Base-by-base conservation (phyloP, 305 asterid genomes). In the Withania somnifera region DNA sequence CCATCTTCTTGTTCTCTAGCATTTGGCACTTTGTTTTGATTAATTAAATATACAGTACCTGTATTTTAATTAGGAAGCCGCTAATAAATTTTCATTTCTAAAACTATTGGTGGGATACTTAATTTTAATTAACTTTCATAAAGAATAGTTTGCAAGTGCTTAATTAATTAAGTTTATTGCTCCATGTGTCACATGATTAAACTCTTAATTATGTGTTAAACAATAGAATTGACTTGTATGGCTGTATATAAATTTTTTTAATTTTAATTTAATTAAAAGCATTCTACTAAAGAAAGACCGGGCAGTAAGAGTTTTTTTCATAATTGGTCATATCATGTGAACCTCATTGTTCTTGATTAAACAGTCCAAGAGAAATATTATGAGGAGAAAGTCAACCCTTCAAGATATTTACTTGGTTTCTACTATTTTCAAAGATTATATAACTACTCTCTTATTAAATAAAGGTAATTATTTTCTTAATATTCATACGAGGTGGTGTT, bases 11-110 rank as follows among this genome's bases (percentile, higher is more conserved):
- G 89, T 77, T 56, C 61, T 67, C 13, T 78, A 58, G 77, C 73
- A 85, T 86, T 88, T 86, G 92, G 84, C 84, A 80, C 22, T 52
- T 2, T 52, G 0, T 52, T 47, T 40, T 82, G 51, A 54, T n/a
- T 57, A 47, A 36, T 36, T 36, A 36, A 6, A n/a, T 56, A 81
- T 64, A 78, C 7, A 20, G 84, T 84, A 79, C 85, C 79, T 81
- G 63, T 78, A 80, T 79, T 86, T 64, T 77, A 38, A 13, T 30
- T 10, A 32, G 51, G 19, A 51, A n/a, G 53, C 7, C 20, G 66
- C 6, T 51, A 77, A 77, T 10, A 22, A 45, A 38, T 71, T 38
- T 17, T 51, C 61, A 32, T 30, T 20, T 56, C 7, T 20, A 32
- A 14, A 6, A 5, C 36, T 54, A 78, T 22, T 38, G 57, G 8